Evolutionary conservation across 176 grass and related monocot species (phyloP), one percentile per base, ranked within the genome.

Genomic region (Olyra latifolia): DNA sequence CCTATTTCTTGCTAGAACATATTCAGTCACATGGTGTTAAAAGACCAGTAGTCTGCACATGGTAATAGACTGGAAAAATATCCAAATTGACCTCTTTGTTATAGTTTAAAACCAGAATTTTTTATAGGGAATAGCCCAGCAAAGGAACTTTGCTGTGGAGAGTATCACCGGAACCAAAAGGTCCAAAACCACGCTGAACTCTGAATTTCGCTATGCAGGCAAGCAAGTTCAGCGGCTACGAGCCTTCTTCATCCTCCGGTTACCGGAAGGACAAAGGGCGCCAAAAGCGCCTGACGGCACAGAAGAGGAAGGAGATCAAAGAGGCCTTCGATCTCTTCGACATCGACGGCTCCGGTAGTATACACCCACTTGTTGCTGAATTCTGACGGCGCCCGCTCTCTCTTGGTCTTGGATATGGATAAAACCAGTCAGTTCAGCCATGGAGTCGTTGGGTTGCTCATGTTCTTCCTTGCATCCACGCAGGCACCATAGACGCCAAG

Each of bases 321-420:
- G 91, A 94, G 40, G 87, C 87, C 20, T 97, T 97, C 40, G 89
- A 94, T 9, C 85, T 94, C 72, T 97, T 92, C 78, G 95, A 97
- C 80, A 84, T 76, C 23, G 89, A 97, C 49, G 87, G 89, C 54
- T 97, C 95, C 62, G 95, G 94, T 97, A 77, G 94, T 97, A 77
- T 4, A 7, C 28, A 32, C 8, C 1, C 10, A 35, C n/a, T 58
- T 54, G 19, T 19, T 52, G 27, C 38, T 69, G 7, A 39, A 19
- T 38, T 59, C 42, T 14, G n/a, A 53, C 7, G 24, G 17, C 24
- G 22, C 7, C 50, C 5, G 0, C 3, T n/a, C n/a, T n/a, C n/a
- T n/a, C n/a, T n/a, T n/a, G n/a, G n/a, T 15, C 16, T 74, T 19
- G n/a, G 22, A 50, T 6, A 19, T 7, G 48, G 12, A 5, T 11